Base-by-base conservation (phyloP, 2,329 filamentous ascomycete genomes). In the Tolypocladium cylindrosporum region DNA sequence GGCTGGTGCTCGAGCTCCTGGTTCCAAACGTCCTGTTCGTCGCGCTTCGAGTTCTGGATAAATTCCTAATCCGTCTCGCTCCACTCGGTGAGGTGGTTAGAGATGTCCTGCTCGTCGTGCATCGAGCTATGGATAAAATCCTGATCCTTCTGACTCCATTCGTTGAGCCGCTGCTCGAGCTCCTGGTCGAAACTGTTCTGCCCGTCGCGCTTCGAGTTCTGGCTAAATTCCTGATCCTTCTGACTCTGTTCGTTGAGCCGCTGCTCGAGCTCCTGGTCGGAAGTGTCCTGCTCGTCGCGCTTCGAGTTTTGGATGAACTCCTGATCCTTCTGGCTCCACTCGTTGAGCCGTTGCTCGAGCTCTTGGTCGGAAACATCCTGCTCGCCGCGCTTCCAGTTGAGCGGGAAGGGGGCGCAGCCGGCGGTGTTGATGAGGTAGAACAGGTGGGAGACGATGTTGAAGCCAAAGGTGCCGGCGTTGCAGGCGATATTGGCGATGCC, bases 401-500 rank as follows among this genome's bases (percentile, higher is more conserved):
- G 42, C 7, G 64, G 58, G 52, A 63, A 58, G 36, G 66, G 61
- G 24, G 60, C 64, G 67, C 80, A 83, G 42, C 65, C 73, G 14
- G 70, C 61, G 13, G 79, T 76, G 24, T 66, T 57, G 58, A 70
- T 69, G 60, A 85, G 74, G 70, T 85, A 85, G 64, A 73, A 69
- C 21, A 65, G 39, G 67, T 85, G 82, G 2, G 79, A 73, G 5
- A 65, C 55, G 40, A 74, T 60, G 60, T 82, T 70, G 43, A 83
- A 65, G 1, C 75, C 77, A 2, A 68, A 58, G 0, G 75, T 77
- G 40, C 76, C 76, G n/a, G 65, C 81, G 64, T 84, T 84, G 71
- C 82, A 84, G 41, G 58, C 48, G 13, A 70, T 65, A 66, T 77
- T 82, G 31, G 71, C 70, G 58, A 71, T 74, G 60, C 82, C 82